Base-by-base conservation (phyloP, 306 rosid genomes). In the Begonia peltatifolia region DNA sequence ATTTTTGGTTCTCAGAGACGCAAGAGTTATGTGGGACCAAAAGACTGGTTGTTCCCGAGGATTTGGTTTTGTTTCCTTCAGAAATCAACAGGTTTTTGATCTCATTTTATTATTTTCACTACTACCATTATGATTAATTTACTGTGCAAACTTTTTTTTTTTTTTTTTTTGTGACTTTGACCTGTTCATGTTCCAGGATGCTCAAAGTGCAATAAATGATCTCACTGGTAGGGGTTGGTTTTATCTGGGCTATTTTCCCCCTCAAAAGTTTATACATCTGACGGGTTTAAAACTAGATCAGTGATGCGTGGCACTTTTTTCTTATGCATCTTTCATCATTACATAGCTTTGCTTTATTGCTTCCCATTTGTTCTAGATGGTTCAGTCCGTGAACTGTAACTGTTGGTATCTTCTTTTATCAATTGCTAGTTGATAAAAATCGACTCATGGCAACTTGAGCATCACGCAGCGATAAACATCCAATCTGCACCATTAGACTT, bases 11-110 rank as follows among this genome's bases (percentile, higher is more conserved):
- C 55, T 63, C 70, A 90, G 97, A 20, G 97, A 90, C 76, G 97
- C 97, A 55, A 80, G 95, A 74, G 97, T 90, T 63, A 90, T 90
- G 97, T 90, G 97, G 97, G 97, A 90, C 76, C 97, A 85, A 67
- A 90, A 90, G 67, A 85, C 97, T 42, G 97, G 97, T 57, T 87
- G 95, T 12, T 90, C 97, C 16, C 80, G 97, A 77, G 97, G 97
- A 42, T 90, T 90, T 78, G 97, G 97, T 42, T 90, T 90, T 74
- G 95, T 90, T 68, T 90, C 97, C 53, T 90, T 90, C 66, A 81
- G 95, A 41, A 85, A 41, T 63, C 95, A 90, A 52, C 95, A 85
- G 95, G 97, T 85, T 59, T 22, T 1, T 30, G 7, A 15, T 63
- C 41, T 54, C 44, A 9, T 62, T 15, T 64, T 47, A 41, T 47